phyloP scores from a whole-genome alignment of 2,329 filamentous ascomycete species.

The Hypoxylon sp. region DNA sequence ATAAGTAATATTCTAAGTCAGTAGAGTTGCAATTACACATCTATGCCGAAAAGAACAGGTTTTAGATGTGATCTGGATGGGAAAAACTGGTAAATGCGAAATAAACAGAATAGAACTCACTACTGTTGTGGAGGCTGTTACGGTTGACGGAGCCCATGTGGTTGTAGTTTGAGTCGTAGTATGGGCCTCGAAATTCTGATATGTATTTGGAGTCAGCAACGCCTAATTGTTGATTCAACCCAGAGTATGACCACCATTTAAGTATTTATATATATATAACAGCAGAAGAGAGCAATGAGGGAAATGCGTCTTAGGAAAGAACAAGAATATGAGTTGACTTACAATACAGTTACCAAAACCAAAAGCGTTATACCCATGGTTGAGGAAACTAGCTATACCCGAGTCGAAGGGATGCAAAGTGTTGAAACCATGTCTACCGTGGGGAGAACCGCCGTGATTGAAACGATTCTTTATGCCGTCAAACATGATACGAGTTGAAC shows the following conservation, averaged over 20 bases:
- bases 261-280: too few relatives aligned
- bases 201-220: constrained; percentile 27
- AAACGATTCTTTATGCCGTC: constrained; percentile 35
- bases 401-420: constrained; percentile 33
- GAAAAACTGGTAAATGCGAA: neutral
- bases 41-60: neutral
- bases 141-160: constrained; percentile 21
- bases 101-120: constrained; percentile 18
- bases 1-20: constrained; percentile 1
- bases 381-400: constrained; percentile 40
- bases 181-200: constrained; percentile 19
- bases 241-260: too few relatives aligned
- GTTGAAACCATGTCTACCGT: constrained; percentile 26
- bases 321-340: constrained; percentile 14
- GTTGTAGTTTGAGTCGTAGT: constrained; percentile 10
- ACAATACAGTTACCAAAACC: constrained; percentile 37
- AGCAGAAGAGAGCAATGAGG: neutral
- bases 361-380: constrained; percentile 36
- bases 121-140: constrained; percentile 23
- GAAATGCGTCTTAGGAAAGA: neutral
- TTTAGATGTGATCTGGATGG: neutral
- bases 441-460: constrained; percentile 8
- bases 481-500: constrained; percentile 38
- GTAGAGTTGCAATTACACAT: neutral
- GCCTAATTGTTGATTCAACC: neutral